Base-by-base conservation (phyloP, 2,329 filamentous ascomycete species). In the Thielaviopsis musarum region DNA sequence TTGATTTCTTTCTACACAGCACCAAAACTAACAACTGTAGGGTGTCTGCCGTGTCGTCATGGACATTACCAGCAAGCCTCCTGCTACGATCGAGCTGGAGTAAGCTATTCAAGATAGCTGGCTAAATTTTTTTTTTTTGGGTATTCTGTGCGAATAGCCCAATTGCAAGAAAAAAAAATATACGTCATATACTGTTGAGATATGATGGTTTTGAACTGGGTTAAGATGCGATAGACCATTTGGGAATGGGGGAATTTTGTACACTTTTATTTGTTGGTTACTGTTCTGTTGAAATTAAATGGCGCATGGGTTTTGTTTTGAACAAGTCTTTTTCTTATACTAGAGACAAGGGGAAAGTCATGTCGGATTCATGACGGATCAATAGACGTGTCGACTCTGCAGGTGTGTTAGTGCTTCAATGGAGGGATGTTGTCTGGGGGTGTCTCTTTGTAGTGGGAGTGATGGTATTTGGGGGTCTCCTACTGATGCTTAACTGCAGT, bases 71-170 rank as follows among this genome's bases (percentile, higher is more conserved):
- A 68, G 79, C 69, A 85, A 85, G 73, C 82, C 83, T 56, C 83
- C 82, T 54, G 82, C 81, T 62, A 88, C 85, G 1, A 88, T 88
- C 67, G 85, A 88, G 74, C 79, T 88, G 74, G 83, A 88, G 72
- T 88, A 79, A 56, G 53, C n/a, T 52, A 26, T 12, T 24, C 26
- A 28, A 7, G 7, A 3, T 28, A 7, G 7, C 26, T 28, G 26
- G 24, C 22, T 54, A n/a, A 10, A n/a, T n/a, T n/a, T 54, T 24
- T 2, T 9, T 5, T 54, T 15, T 17, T 10, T 7, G 24, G 24
- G n/a, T 54, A 12, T 19, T 26, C 24, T 30, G 17, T 26, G 26
- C 10, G 26, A 45, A n/a, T 45, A 45, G 38, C 38, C 17, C 21
- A 17, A 48, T 7, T 41, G 41, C 21, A 45, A 4, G n/a, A 26